Evolutionary conservation across 2,329 filamentous ascomycete species (phyloP).

Genomic region (Xylariaceae sp.): DNA sequence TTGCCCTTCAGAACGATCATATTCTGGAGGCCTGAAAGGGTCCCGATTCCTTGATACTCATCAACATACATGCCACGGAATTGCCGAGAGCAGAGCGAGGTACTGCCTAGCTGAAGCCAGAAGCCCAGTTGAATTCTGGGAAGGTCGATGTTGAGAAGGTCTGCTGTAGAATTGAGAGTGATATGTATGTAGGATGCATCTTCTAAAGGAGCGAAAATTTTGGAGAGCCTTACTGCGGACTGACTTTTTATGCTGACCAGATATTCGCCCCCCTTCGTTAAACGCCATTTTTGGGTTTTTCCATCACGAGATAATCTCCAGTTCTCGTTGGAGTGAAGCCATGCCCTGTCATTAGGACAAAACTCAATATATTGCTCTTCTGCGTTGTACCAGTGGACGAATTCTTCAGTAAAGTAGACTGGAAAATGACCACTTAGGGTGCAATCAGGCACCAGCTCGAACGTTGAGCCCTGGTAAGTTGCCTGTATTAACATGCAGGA

Average conservation of each 20-base stretch:
- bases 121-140: conserved; percentile 58
- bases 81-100: conserved; percentile 51
- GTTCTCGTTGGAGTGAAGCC: conserved; percentile 28
- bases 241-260: conserved; percentile 45
- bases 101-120: conserved; percentile 36
- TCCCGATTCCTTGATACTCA: conserved; percentile 50
- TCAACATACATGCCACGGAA: conserved; percentile 58
- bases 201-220: conserved; percentile 47
- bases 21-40: conserved; percentile 55
- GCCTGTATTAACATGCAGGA: conserved; percentile 1
- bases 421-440: conserved; percentile 43
- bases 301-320: conserved; percentile 34
- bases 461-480: not conserved
- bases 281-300: conserved; percentile 21
- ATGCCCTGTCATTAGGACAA: conserved; percentile 34
- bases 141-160: conserved; percentile 40
- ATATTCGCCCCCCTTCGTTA: conserved; percentile 29
- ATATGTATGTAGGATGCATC: conserved; percentile 43
- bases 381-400: conserved; percentile 54
- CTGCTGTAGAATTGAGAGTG: conserved; percentile 17
- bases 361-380: conserved; percentile 42
- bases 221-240: conserved; percentile 42
- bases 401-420: conserved; percentile 44
- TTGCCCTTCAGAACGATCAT: conserved; percentile 53
- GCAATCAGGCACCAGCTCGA: conserved; percentile 44